Base-by-base conservation (phyloP, 305 asterid genomes). In the Rubia tinctorum region DNA sequence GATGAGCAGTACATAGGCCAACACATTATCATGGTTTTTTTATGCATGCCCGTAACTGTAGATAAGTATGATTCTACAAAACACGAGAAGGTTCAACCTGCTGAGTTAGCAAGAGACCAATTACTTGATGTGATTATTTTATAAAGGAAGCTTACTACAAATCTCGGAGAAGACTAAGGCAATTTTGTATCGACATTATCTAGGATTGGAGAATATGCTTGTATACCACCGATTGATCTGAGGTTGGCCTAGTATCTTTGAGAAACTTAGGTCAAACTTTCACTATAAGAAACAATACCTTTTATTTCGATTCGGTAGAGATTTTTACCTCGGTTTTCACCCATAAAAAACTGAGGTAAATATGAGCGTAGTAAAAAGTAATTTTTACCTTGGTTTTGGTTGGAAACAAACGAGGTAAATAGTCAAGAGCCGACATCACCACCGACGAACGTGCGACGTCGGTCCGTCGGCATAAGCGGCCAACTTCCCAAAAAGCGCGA, bases 151-250 rank as follows among this genome's bases (percentile, higher is more conserved):
- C 42, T 66, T 58, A 13, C 59, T 18, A 18, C 20, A 13, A 17
- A 9, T 53, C 49, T 49, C 66, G 6, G 56, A 34, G 65, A 71
- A 55, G 42, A 25, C 62, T 47, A 20, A 51, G 74, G 68, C 61
- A 44, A 49, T 44, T 49, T 58, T 68, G 66, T 27, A 39, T 68
- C 60, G 66, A 45, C 68, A 71, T 84, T 73, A 70, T 78, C 75
- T 74, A 93, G 98, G 97, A 88, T 67, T 91, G 98, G 97, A 84
- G 82, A 83, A 82, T 83, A 59, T 68, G 85, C 79, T 80, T 86
- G 84, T 86, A 86, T 82, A 86, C 92, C 73, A 94, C 93, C 1
- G 98, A 91, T 78, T 90, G 92, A 87, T 82, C 96, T 61, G 98
- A 93, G 89, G 85, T 91, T 82, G 96, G 95, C 81, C 91, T 91